Conservation (phyloP, 1,284 basidiomycete species). For the Melampsora americana region DNA sequence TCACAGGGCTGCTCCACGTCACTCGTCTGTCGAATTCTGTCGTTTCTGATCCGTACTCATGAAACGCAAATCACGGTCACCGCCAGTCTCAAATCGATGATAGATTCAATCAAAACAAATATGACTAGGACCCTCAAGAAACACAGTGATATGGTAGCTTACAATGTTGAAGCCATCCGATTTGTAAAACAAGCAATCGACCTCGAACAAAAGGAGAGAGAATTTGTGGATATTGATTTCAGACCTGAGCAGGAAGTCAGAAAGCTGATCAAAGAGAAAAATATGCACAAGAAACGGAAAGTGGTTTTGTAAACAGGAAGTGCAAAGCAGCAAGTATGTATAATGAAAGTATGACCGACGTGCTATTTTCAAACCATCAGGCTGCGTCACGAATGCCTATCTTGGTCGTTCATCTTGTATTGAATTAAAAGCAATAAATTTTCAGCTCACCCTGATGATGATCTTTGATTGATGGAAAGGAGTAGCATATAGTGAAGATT, state of each 20-base stretch:
- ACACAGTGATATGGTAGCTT: slow-evolving; percentile 29
- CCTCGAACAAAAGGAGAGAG: slow-evolving; percentile 13
- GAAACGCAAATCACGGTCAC: slow-evolving; percentile 94
- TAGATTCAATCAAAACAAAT: slow-evolving; percentile 19
- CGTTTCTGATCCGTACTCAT: slow-evolving; percentile 89
- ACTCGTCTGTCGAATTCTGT: slow-evolving; percentile 81
- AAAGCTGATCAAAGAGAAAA: slow-evolving; percentile 17
- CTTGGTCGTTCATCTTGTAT: too few relatives aligned
- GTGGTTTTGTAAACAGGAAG: slow-evolving; percentile 8
- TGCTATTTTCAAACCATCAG: too few relatives aligned
- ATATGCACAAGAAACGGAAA: slow-evolving; percentile 20
- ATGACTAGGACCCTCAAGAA: slow-evolving; percentile 9
- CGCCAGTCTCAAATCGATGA: slow-evolving; percentile 78
- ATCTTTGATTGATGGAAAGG: too few relatives aligned
- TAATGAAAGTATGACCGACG: not conserved
- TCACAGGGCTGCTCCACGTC: slow-evolving; percentile 76
- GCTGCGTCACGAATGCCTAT: too few relatives aligned
- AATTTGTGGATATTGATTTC: slow-evolving; percentile 21
- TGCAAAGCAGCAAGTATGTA: not conserved
- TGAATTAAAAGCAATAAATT: too few relatives aligned
- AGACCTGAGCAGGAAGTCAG: slow-evolving; percentile 11
- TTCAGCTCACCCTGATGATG: too few relatives aligned
- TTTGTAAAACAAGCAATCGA: slow-evolving; percentile 25
- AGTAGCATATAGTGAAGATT: too few relatives aligned
- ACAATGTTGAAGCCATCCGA: slow-evolving; percentile 30